A percentile compares a stretch with the other conserved stretches of the same genome.
Conservation (phyloP, 768 basidiomycete genomes). For the Tylopilus cervinicoccineus region DNA sequence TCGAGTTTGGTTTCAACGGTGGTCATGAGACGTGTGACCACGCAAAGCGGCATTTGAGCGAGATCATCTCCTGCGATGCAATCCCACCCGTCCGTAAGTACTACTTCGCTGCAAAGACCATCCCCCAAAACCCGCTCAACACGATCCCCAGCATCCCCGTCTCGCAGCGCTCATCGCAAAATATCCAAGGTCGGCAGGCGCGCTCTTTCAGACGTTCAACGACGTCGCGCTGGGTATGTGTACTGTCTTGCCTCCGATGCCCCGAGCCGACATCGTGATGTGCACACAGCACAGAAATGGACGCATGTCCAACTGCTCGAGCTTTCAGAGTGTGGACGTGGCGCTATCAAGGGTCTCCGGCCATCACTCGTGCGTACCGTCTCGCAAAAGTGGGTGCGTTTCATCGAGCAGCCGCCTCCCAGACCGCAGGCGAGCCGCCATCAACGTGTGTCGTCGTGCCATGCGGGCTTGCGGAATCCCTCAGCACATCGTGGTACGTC, state of each 20-base stretch:
- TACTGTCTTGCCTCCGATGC: background rate
- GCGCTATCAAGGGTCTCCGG: slow-evolving; percentile 55
- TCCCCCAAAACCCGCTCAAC: slow-evolving; percentile 3
- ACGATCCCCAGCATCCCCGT: slow-evolving; percentile 37
- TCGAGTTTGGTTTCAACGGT: slow-evolving; percentile 37
- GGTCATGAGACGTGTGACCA: slow-evolving; percentile 16
- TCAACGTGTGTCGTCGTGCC: slow-evolving; percentile 47
- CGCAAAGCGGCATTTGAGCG: too few relatives aligned
- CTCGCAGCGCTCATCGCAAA: slow-evolving; percentile 48
- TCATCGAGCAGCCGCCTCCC: background rate
- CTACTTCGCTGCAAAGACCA: background rate
- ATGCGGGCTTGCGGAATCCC: slow-evolving; percentile 60
- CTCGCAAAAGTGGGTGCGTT: background rate
- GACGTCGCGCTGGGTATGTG: slow-evolving; percentile 60
- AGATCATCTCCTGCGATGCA: too few relatives aligned
- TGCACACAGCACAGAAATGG: slow-evolving; percentile 68
- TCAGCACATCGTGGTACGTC: slow-evolving; percentile 59
- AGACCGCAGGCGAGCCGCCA: slow-evolving; percentile 41
- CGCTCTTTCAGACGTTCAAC: slow-evolving; percentile 73
- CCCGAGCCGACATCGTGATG: background rate
- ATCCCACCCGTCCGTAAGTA: slow-evolving; percentile 24
- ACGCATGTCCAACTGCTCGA: slow-evolving; percentile 59
- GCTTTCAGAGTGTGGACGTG: slow-evolving; percentile 48
- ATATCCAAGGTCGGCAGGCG: slow-evolving; percentile 59
- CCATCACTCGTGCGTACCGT: slow-evolving; percentile 42